These are phyloP conservation scores for Phylloporus sp. DNA, from an alignment of 768 basidiomycete species.

Conservation along the genomic window DNA sequence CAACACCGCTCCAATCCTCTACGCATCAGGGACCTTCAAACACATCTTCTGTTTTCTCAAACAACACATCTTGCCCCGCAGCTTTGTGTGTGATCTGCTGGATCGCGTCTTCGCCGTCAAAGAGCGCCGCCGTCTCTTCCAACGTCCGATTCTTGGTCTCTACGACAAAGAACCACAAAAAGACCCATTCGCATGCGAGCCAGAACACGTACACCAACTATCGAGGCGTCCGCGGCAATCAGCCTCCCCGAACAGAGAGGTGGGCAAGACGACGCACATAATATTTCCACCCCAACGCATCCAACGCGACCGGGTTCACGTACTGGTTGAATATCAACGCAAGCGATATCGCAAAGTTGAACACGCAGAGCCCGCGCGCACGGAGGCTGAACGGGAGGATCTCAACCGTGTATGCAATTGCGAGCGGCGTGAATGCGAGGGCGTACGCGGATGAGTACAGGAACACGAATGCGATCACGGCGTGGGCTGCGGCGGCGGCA, in stretches of 20 bases:
- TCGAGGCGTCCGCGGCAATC: neutral
- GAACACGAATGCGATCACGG: constrained; percentile 51
- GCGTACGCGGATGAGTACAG: constrained; percentile 51
- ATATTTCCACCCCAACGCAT: constrained; percentile 50
- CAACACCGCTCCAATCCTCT: no score
- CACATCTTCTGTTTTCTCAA: neutral
- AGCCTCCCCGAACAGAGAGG: neutral
- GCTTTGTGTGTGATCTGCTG: constrained; percentile 14
- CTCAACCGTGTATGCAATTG: constrained; percentile 62
- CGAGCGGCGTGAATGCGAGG: constrained; percentile 74
- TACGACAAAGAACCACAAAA: constrained; percentile 12
- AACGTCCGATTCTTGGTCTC: constrained; percentile 43
- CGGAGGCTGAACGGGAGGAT: constrained; percentile 79
- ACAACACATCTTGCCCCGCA: neutral
- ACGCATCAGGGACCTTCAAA: neutral
- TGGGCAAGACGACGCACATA: constrained; percentile 7
- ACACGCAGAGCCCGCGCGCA: constrained; percentile 74
- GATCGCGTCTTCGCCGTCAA: constrained; percentile 51
- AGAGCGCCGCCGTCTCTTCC: constrained; percentile 71
- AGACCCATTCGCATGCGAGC: constrained; percentile 11
- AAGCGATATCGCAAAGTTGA: constrained; percentile 63
- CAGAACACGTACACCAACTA: constrained; percentile 21
- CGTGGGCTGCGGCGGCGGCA: constrained; percentile 47
- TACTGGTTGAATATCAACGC: constrained; percentile 77
- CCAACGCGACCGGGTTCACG: constrained; percentile 72